Conservation (phyloP, 2,329 filamentous ascomycete genomes). For the Bimuria novae-zelandiae region DNA sequence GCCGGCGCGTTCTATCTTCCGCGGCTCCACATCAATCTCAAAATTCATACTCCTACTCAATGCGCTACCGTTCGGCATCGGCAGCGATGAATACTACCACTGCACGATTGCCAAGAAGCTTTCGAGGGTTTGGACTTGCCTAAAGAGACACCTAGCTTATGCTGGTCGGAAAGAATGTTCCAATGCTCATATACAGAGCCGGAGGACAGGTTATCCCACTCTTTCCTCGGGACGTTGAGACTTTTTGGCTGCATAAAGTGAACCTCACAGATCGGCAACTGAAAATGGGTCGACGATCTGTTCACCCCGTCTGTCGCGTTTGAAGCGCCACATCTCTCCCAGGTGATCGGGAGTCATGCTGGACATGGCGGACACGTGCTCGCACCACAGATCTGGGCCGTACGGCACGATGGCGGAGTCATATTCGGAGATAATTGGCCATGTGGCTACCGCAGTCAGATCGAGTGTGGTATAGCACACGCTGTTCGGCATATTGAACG, state of each 20-base stretch:
- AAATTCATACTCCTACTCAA: conserved; percentile 39
- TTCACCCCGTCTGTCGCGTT: conserved; percentile 41
- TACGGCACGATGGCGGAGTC: conserved; percentile 43
- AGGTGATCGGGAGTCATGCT: conserved; percentile 52
- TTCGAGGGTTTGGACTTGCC: no score
- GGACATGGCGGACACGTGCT: conserved; percentile 44
- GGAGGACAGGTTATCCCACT: conserved; percentile 42
- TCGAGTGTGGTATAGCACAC: conserved; percentile 52
- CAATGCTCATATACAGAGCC: conserved; percentile 35
- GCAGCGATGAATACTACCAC: conserved; percentile 38
- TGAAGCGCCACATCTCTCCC: conserved; percentile 51
- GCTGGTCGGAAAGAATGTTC: conserved; percentile 37
- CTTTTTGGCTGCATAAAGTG: conserved; percentile 36
- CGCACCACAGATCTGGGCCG: conserved; percentile 52
- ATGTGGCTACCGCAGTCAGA: conserved; percentile 52
- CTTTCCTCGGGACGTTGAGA: conserved; percentile 26
- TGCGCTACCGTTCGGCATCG: conserved; percentile 34
- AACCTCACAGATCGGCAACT: conserved; percentile 34
- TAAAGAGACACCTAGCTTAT: conserved; percentile 1
- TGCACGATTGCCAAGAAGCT: no score
- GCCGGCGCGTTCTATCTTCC: conserved; percentile 5
- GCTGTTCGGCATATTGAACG: conserved; percentile 57
- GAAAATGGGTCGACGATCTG: conserved; percentile 23
- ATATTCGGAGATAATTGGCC: conserved; percentile 46
- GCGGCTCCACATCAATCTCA: conserved; percentile 21